Conservation (phyloP, 164 flowering plant species). For the Vitis cinerea region DNA sequence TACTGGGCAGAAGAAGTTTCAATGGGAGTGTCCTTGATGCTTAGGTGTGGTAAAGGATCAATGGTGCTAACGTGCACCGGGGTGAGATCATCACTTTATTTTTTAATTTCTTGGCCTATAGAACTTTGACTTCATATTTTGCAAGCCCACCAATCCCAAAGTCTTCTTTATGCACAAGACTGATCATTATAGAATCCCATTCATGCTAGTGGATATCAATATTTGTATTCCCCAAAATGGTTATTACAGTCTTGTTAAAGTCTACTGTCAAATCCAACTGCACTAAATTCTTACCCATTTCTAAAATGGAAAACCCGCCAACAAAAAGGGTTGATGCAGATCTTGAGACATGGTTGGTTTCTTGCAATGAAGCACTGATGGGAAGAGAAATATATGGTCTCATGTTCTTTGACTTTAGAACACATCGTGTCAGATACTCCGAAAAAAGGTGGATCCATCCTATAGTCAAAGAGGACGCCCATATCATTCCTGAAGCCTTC, state of each 20-base stretch:
- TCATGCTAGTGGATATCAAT: conserved; percentile 64
- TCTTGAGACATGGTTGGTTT: conserved; percentile 44
- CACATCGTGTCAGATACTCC: conserved; percentile 61
- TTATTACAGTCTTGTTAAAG: conserved; percentile 53
- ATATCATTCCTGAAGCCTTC: conserved; percentile 23
- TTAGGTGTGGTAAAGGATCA: conserved; percentile 57
- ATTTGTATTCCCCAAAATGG: conserved; percentile 81
- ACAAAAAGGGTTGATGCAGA: conserved; percentile 68
- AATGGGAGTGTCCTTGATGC: conserved; percentile 69
- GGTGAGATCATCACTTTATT: conserved; percentile 53
- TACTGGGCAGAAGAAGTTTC: conserved; percentile 71
- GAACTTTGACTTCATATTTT: conserved; percentile 65
- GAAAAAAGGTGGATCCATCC: conserved; percentile 69
- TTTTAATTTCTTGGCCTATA: conserved; percentile 35
- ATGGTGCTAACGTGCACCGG: conserved; percentile 48
- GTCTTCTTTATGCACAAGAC: conserved; percentile 35
- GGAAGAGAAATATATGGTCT: conserved; percentile 48
- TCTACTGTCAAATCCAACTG: conserved; percentile 60
- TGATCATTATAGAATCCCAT: conserved; percentile 38
- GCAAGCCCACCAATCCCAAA: conserved; percentile 58
- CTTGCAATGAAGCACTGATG: conserved; percentile 49
- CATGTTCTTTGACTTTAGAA: conserved; percentile 36
- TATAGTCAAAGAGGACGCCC: conserved; percentile 48
- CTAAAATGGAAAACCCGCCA: conserved; percentile 73
- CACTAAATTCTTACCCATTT: conserved; percentile 34